These are phyloP conservation scores for Peltaster fructicola DNA, from an alignment of 2,329 filamentous ascomycete genomes.

Conservation along the genomic window DNA sequence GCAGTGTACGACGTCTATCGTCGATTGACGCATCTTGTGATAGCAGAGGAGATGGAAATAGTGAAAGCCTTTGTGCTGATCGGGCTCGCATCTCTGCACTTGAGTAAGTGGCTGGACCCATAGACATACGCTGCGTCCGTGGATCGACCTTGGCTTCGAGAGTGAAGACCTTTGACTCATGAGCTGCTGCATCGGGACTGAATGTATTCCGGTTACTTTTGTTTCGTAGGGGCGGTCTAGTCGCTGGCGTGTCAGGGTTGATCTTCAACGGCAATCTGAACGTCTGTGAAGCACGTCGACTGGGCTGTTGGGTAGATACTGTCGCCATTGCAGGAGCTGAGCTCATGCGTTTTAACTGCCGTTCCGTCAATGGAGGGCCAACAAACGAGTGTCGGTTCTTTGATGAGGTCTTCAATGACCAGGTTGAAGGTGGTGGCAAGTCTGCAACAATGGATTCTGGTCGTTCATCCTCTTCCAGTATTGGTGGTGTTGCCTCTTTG, in stretches of 20 bases:
- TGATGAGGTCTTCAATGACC: slow-evolving; percentile 6
- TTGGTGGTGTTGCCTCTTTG: slow-evolving; percentile 5
- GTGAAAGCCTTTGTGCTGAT: too few species aligned
- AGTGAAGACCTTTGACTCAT: slow-evolving; percentile 6
- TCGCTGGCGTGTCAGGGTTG: slow-evolving; percentile 19
- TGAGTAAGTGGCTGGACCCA: too few species aligned
- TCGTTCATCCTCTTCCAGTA: slow-evolving; percentile 4
- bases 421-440: slow-evolving; percentile 8
- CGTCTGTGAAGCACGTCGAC: slow-evolving; percentile 8
- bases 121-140: too few species aligned
- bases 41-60: too few species aligned
- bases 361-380: slow-evolving; percentile 2
- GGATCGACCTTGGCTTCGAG: slow-evolving; percentile 11
- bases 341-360: slow-evolving; percentile 3
- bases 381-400: slow-evolving; percentile 5
- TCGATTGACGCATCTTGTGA: not conserved
- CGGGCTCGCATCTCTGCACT: too few species aligned
- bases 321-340: slow-evolving; percentile 2
- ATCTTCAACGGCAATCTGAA: slow-evolving; percentile 17
- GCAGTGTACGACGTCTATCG: not conserved
- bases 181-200: slow-evolving; percentile 3
- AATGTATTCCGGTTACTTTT: slow-evolving; percentile 2
- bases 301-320: slow-evolving; percentile 1
- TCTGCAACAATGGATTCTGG: slow-evolving; percentile 14
- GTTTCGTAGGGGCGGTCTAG: slow-evolving; percentile 4